A percentile compares a stretch with the other conserved stretches of the same genome.
Conservation (phyloP, 148 eudicot genomes). For the Agrostemma githago region DNA sequence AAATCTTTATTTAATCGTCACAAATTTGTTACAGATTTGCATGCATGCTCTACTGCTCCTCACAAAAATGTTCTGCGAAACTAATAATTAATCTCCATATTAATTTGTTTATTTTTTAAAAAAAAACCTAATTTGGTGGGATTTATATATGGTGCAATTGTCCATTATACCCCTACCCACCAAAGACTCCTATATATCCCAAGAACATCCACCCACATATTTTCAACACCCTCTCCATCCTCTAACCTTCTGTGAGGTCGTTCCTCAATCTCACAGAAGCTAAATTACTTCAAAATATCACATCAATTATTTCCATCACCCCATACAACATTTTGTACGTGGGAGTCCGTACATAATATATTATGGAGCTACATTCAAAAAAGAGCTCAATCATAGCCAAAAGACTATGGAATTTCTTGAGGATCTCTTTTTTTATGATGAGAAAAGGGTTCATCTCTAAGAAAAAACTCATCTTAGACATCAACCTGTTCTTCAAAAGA, state of each 20-base stretch:
- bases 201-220: slow-evolving; percentile 1
- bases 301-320: not conserved
- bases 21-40: no score
- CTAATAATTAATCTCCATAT: not conserved
- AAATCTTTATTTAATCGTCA: no score
- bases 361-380: slow-evolving; percentile 23
- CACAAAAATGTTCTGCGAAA: no score
- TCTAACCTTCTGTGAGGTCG: slow-evolving; percentile 21
- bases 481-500: slow-evolving; percentile 28
- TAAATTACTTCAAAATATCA: not conserved
- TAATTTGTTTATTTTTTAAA: not conserved
- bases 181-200: slow-evolving; percentile 19
- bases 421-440: slow-evolving; percentile 29
- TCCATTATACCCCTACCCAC: slow-evolving; percentile 7
- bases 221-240: slow-evolving; percentile 3
- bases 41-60: no score
- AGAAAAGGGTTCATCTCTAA: slow-evolving; percentile 36
- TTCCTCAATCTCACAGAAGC: slow-evolving; percentile 18
- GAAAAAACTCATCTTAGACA: slow-evolving; percentile 27
- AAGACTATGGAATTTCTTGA: slow-evolving; percentile 30
- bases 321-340: not conserved
- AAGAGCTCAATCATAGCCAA: slow-evolving; percentile 29
- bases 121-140: not conserved
- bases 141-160: not conserved
- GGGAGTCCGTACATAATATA: not conserved